Base-by-base conservation (phyloP, 2,329 filamentous ascomycete species). In the Xylaria multiplex region DNA sequence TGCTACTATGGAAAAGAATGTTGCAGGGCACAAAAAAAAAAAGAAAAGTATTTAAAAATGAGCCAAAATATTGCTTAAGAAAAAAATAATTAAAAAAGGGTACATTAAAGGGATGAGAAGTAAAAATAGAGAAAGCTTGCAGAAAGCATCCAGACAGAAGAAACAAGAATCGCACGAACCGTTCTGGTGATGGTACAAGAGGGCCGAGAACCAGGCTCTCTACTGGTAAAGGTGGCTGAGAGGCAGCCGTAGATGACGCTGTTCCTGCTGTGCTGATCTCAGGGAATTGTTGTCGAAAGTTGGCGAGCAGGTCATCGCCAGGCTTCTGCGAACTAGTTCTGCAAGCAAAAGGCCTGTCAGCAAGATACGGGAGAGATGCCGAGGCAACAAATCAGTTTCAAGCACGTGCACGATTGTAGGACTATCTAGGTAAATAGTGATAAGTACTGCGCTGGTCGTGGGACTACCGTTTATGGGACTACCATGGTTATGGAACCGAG, bases 321-420 rank as follows among this genome's bases (percentile, higher is more conserved):
- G 93, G 93, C 83, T 97, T 97, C 79, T 93, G 92, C 62, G 91
- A 89, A 79, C 88, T 93, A 75, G 87, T 92, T 81, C 90, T 92
- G 72, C 55, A 70, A 62, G 62, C 32, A 53, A 22, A 16, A 61
- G 11, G 42, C 56, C 24, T 16, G 68, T 74, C 55, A 72, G 71
- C 58, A 60, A 64, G 56, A 46, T 45, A 58, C 46, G 42, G 45
- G 30, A n/a, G 6, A 24, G 43, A 13, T 32, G 24, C 2, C 50
- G 16, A 16, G 32, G 14, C 35, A 27, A 57, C 37, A 32, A 37
- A 35, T 27, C 5, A 16, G 19, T 16, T 11, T 48, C 27, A 30
- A 59, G 16, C 63, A 60, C 24, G 22, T 57, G 61, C 60, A 35
- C 37, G 30, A 30, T 37, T 24, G 45, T 66, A 59, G 22, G 24